Percentiles rank a stretch among this genome's conserved stretches.
Conservation (phyloP, 179 eudicot genomes). For the Drosera spatulata region DNA sequence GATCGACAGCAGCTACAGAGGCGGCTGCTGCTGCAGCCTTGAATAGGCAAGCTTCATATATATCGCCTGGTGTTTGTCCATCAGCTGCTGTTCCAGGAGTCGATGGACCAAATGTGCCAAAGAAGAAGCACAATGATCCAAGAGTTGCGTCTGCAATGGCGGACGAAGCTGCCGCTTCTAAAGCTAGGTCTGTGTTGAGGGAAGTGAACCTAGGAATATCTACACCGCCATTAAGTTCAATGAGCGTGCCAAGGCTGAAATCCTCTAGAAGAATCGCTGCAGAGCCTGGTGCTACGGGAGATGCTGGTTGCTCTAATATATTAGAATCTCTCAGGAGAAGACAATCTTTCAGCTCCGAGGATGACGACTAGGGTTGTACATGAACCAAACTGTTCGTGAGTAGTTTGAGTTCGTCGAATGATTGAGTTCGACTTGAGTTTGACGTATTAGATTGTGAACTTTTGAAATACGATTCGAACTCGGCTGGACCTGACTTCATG, state of each 20-base stretch:
- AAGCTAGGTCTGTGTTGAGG: conserved; percentile 64
- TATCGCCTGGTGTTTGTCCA: conserved; percentile 27
- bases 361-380: conserved; percentile 29
- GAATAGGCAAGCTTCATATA: conserved; percentile 22
- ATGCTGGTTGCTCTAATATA: conserved; percentile 30
- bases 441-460: too few relatives aligned
- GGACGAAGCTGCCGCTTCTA: conserved; percentile 53
- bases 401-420: too few relatives aligned
- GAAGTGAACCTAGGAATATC: conserved; percentile 48
- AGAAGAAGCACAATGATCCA: conserved; percentile 21
- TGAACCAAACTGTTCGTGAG: too few relatives aligned
- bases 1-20: conserved; percentile 28
- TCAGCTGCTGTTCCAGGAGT: conserved; percentile 4
- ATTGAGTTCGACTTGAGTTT: too few relatives aligned
- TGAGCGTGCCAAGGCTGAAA: conserved; percentile 65
- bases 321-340: conserved; percentile 69
- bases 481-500: too few relatives aligned
- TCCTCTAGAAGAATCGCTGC: conserved; percentile 15
- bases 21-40: conserved; percentile 35
- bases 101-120: conserved; percentile 10
- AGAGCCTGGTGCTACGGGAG: conserved; percentile 8
- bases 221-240: conserved; percentile 63
- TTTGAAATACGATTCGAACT: too few relatives aligned
- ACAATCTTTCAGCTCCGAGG: conserved; percentile 75
- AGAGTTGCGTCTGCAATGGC: conserved; percentile 69